Evolutionary conservation across 2,329 filamentous ascomycete genomes (phyloP).

Genomic region (Diatrype stigma): DNA sequence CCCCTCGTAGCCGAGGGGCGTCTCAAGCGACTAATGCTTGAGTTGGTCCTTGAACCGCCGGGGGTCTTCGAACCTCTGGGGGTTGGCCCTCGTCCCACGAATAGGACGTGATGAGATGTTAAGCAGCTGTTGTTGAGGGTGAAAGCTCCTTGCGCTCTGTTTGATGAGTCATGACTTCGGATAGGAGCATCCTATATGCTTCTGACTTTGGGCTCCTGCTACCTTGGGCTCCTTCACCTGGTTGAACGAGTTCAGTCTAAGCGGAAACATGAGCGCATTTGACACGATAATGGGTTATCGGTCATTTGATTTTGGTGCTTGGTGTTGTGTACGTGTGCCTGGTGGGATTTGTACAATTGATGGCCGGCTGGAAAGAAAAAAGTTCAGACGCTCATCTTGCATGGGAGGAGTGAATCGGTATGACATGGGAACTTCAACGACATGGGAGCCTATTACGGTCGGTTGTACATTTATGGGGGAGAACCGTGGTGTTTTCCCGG

Average conservation of each 20-base stretch:
- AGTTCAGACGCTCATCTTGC: not conserved
- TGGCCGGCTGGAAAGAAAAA: not conserved
- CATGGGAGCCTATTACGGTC: not conserved
- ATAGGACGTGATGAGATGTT: not conserved
- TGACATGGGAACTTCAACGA: not conserved
- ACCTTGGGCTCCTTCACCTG: not conserved
- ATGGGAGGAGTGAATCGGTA: not conserved
- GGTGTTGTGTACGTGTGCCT: not conserved
- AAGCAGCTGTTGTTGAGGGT: not conserved
- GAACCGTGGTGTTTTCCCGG: not conserved
- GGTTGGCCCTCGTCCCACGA: constrained; percentile 1
- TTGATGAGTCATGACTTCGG: not conserved
- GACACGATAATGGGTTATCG: not conserved
- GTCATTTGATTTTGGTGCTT: not conserved
- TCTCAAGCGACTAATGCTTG: constrained; percentile 51
- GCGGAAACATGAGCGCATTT: not conserved
- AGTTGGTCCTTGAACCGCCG: constrained; percentile 6
- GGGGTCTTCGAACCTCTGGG: too few relatives aligned
- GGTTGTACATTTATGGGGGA: not conserved
- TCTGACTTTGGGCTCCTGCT: not conserved
- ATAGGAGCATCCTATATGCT: not conserved
- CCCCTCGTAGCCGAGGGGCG: constrained; percentile 59
- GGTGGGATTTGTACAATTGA: not conserved
- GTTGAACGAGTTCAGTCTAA: not conserved
- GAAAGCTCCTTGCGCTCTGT: not conserved